Evolutionary conservation across 805 yeast genomes (phyloP).

Genomic region (Zygosaccharomyces rouxii): DNA sequence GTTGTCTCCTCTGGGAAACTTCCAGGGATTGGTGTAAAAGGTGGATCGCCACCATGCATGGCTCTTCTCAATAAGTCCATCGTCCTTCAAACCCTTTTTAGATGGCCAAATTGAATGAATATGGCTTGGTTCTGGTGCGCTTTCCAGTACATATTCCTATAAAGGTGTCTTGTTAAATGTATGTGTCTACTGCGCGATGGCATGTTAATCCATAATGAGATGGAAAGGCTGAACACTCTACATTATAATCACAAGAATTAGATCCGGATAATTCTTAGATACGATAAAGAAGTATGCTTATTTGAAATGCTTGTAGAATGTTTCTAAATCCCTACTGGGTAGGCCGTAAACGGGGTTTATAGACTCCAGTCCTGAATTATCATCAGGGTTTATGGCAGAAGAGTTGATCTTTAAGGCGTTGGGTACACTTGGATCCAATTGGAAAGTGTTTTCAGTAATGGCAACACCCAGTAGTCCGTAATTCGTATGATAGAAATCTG

Average conservation of each 20-base stretch:
- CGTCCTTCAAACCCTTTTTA: not conserved
- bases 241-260: not conserved
- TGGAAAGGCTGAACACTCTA: not conserved
- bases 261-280: not conserved
- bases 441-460: conserved; percentile 20
- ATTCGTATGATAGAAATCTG: conserved; percentile 90
- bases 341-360: conserved; percentile 59
- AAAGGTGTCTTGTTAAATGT: conserved; percentile 1
- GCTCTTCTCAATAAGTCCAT: conserved; percentile 20
- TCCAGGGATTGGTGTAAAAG: conserved; percentile 18
- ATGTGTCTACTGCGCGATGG: conserved; percentile 1
- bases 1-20: conserved; percentile 5
- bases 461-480: conserved; percentile 73
- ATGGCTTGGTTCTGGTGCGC: not conserved
- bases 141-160: not conserved
- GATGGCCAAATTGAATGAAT: not conserved
- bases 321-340: conserved; percentile 42
- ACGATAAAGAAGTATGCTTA: not conserved
- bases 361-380: conserved; percentile 18
- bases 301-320: conserved; percentile 26
- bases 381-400: not conserved
- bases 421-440: not conserved
- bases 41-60: conserved; percentile 14
- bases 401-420: conserved; percentile 1
- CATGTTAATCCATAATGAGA: not conserved